Base-by-base conservation (phyloP, 2,329 filamentous ascomycete genomes). In the Bipolaris zeicola region DNA sequence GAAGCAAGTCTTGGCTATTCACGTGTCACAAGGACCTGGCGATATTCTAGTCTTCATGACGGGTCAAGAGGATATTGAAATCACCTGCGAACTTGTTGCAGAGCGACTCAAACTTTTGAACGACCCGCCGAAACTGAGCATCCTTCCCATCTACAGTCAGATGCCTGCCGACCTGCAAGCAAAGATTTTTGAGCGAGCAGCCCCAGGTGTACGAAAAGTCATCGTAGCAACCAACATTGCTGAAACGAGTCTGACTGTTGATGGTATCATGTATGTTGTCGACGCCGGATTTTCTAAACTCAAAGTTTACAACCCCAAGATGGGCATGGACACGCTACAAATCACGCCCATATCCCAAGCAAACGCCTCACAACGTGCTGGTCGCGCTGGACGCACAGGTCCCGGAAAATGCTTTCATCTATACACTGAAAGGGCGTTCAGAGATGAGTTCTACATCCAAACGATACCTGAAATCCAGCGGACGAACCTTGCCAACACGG, bases 21-120 rank as follows among this genome's bases (percentile, higher is more conserved):
- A 99, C 69, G 93, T 99, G 10, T 96, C 93, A 0, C 96, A 98
- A 82, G 91, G 91, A 0, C 79, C 87, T 0, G 95, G 95, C 11
- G 95, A 99, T 77, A 98, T 99, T 53, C 81, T 99, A 7, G 94
- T 99, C 7, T 99, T 99, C 77, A 99, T 99, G 95, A 99, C 96
- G 0, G 95, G 95, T 10, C 95, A 98, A 75, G 96, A 99, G 77
- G 95, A 99, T 71, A 99, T 99, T 60, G 95, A 99, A 76, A 90
- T 90, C 39, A 99, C 96, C 0, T 99, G 95, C 73, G 95, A 99
- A 71, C 81, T 98, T 18, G 85, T 98, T 3, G 91, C 91, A 52
- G 94, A 97, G 73, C 85, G 95, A 41, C 81, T 99, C 14, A 89
- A 91, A 62, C 85, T 94, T 28, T 84, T 99, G 31, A 98, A 97